Evolutionary conservation across 768 basidiomycete genomes (phyloP), one percentile per base, ranked within the genome.

Genomic region (Sporobolomyces phaffii): DNA sequence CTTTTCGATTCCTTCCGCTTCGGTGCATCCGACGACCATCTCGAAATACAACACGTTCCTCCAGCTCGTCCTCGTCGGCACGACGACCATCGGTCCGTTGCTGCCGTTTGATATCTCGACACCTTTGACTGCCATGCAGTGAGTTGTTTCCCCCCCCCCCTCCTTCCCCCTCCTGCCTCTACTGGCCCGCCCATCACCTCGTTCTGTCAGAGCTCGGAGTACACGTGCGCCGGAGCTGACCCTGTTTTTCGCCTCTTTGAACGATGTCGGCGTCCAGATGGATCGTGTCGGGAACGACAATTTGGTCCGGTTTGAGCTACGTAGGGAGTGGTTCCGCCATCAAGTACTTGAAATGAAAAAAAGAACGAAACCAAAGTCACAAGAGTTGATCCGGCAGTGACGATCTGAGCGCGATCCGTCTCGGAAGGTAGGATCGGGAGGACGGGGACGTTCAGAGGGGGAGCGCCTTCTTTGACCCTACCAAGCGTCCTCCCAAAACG

Each of bases 41-140:
- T 94, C 91, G 81, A 98, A 96, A 90, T 81, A 90, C 66, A 99
- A 99, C 76, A 99, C 94, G 0, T 87, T 87, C 10, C 82, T 97
- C 8, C 94, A 99, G 77, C 84, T 99, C 17, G 78, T 88, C 10
- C 81, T 99, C 22, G 96, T 99, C 89, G 93, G 91, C 3, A 78
- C 81, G 0, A 93, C 91, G 6, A 94, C 92, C 0, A 80, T 94
- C 62, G 85, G 85, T 51, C 93, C 93, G 1, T 80, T 98, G 36
- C 77, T 90, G 6, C 84, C 88, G 0, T 74, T 79, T 9, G 84
- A 87, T 33, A 77, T 90, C 8, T 74, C 78, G 4, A 40, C 80
- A 45, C 80, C 83, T 28, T 78, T 97, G 15, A 81, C 81, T 51
- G 84, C 82, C 15, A 80, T 93, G 62, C 90, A 93, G 91, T 90